Evolutionary conservation across 768 basidiomycete species (phyloP).

Genomic region (Clitopilus hobsonii): DNA sequence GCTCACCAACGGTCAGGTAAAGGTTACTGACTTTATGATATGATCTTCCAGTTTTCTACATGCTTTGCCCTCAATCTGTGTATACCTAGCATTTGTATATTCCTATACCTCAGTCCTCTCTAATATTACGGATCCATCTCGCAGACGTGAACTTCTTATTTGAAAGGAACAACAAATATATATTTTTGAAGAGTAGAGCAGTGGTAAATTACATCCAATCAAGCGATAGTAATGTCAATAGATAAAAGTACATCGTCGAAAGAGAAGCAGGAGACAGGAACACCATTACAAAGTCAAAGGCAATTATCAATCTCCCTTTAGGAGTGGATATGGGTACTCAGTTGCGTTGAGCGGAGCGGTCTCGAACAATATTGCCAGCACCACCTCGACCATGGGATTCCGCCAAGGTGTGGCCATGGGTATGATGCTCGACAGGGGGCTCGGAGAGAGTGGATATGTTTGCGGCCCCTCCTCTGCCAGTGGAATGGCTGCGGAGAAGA

Average conservation of each 20-base stretch:
- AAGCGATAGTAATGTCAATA: not conserved
- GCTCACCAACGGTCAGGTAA: not conserved
- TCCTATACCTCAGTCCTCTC: not conserved
- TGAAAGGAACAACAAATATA: not conserved
- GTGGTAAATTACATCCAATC: not conserved
- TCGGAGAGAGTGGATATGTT: slow-evolving; percentile 1
- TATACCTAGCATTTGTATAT: not conserved
- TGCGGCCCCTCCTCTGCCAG: slow-evolving; percentile 3
- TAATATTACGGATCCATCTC: not conserved
- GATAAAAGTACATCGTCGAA: not conserved
- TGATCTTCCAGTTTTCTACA: not conserved
- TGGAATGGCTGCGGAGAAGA: slow-evolving; percentile 3
- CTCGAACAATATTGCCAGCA: slow-evolving; percentile 4
- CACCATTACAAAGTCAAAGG: too few species aligned
- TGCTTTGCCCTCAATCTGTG: not conserved
- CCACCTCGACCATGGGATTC: slow-evolving; percentile 9
- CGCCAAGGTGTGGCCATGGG: not conserved
- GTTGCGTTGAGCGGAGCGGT: slow-evolving; percentile 1
- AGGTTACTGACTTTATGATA: not conserved
- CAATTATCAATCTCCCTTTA: too few species aligned
- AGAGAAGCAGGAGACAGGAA: not conserved
- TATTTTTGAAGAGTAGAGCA: not conserved
- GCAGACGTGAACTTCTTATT: not conserved
- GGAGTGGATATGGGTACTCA: not conserved
- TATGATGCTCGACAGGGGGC: slow-evolving; percentile 5